Evolutionary conservation across 257 asterid genomes (phyloP).

Genomic region (Salvia hispanica): DNA sequence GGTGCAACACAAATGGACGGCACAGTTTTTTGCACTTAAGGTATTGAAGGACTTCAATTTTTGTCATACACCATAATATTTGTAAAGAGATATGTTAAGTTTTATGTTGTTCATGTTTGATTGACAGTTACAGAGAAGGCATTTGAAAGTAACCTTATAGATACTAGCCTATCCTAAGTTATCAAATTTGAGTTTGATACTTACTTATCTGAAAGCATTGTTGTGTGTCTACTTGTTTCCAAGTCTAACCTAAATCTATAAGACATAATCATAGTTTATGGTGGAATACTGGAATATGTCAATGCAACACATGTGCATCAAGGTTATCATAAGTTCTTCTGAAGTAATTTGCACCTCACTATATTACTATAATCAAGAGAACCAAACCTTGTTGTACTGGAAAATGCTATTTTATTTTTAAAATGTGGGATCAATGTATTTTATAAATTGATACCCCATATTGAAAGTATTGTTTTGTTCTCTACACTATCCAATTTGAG

Average conservation of each 20-base stretch:
- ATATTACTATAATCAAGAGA: too few species aligned
- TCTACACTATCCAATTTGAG: neutral
- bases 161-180: neutral
- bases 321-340: neutral
- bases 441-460: too few species aligned
- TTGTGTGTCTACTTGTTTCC: neutral
- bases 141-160: neutral
- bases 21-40: slow-evolving; percentile 94
- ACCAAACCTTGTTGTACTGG: too few species aligned
- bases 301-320: neutral
- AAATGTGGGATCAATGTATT: too few species aligned
- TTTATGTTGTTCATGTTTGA: neutral
- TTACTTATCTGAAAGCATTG: neutral
- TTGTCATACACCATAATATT: neutral
- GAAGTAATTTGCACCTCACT: too few species aligned
- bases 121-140: neutral
- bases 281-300: neutral
- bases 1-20: slow-evolving; percentile 98
- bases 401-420: neutral
- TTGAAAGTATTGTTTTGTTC: neutral
- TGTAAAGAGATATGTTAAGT: too few species aligned
- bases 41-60: slow-evolving; percentile 38
- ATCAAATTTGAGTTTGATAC: neutral
- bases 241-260: neutral
- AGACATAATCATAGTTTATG: neutral